A percentile compares a stretch with the other conserved stretches of the same genome.
phyloP scores from a whole-genome alignment of 495 filamentous ascomycete species.

The Penicillium tannophilum region DNA sequence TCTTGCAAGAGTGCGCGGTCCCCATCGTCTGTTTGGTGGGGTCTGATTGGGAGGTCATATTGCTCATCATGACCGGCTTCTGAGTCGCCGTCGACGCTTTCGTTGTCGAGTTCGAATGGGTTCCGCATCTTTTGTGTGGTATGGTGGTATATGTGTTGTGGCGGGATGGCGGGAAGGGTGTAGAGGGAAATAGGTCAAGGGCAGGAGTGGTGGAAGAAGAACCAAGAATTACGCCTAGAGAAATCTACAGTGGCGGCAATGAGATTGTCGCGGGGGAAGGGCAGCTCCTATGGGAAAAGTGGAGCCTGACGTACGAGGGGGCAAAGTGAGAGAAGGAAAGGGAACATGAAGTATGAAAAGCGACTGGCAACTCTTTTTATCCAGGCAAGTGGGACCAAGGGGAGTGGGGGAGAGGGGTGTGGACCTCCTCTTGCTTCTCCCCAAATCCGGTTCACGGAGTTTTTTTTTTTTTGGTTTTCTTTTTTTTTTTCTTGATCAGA shows the following conservation, averaged over 20 bases:
- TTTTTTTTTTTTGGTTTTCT: conserved; percentile 39
- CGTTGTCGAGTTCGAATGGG: conserved; percentile 45
- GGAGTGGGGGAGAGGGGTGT: conserved; percentile 12
- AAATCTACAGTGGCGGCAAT: not conserved
- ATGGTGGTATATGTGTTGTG: conserved; percentile 4
- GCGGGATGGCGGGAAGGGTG: not conserved
- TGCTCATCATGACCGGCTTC: conserved; percentile 26
- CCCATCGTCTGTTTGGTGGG: conserved; percentile 40
- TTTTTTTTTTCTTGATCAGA: conserved; percentile 50
- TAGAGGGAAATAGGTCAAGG: not conserved
- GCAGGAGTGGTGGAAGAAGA: conserved; percentile 3
- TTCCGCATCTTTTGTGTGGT: conserved; percentile 35
- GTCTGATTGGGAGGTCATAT: conserved; percentile 28
- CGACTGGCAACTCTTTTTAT: conserved; percentile 10
- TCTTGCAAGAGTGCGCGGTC: conserved; percentile 47
- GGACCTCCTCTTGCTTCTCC: not conserved
- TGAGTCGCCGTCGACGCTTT: conserved; percentile 37
- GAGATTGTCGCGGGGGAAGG: conserved; percentile 11
- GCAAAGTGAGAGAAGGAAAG: not conserved
- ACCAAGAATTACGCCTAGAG: not conserved
- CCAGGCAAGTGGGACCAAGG: conserved; percentile 17
- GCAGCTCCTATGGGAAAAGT: conserved; percentile 22
- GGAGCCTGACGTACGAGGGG: conserved; percentile 40
- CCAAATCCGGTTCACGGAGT: conserved; percentile 33
- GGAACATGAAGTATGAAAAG: conserved; percentile 5